These are phyloP conservation scores for Alternaria sp. DNA, from an alignment of 2,329 filamentous ascomycete species.

Conservation along the genomic window DNA sequence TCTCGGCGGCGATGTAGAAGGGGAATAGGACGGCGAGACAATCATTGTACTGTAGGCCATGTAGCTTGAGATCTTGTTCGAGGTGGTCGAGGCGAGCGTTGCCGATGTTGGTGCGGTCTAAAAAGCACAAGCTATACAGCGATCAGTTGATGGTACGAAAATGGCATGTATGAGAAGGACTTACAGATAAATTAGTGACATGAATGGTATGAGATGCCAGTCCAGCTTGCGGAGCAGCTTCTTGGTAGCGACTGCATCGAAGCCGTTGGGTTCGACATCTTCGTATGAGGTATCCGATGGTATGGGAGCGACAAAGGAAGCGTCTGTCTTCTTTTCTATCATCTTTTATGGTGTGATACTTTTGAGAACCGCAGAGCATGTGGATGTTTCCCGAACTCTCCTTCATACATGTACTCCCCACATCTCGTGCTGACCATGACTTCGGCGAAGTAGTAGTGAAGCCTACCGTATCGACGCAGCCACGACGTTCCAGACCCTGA, in stretches of 20 bases:
- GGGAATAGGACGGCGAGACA: slow-evolving; percentile 63
- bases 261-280: slow-evolving; percentile 40
- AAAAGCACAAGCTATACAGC: not conserved
- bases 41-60: slow-evolving; percentile 63
- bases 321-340: slow-evolving; percentile 17
- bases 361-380: too few species aligned
- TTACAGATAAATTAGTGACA: slow-evolving; percentile 64
- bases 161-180: slow-evolving; percentile 1
- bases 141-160: not conserved
- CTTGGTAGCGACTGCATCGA: slow-evolving; percentile 54
- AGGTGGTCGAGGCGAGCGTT: slow-evolving; percentile 49
- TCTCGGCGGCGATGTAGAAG: slow-evolving; percentile 61
- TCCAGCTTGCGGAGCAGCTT: slow-evolving; percentile 62
- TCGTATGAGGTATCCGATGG: slow-evolving; percentile 16
- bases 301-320: slow-evolving; percentile 8
- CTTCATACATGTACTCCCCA: not conserved
- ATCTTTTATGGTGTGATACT: not conserved
- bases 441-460: not conserved
- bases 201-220: slow-evolving; percentile 64
- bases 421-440: not conserved
- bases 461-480: slow-evolving; percentile 4
- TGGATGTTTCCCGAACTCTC: too few species aligned
- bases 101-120: slow-evolving; percentile 52
- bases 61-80: slow-evolving; percentile 45
- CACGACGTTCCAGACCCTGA: slow-evolving; percentile 1